Evolutionary conservation across 306 rosid species (phyloP), one percentile per base, ranked within the genome.

Genomic region (Malus orientalis): DNA sequence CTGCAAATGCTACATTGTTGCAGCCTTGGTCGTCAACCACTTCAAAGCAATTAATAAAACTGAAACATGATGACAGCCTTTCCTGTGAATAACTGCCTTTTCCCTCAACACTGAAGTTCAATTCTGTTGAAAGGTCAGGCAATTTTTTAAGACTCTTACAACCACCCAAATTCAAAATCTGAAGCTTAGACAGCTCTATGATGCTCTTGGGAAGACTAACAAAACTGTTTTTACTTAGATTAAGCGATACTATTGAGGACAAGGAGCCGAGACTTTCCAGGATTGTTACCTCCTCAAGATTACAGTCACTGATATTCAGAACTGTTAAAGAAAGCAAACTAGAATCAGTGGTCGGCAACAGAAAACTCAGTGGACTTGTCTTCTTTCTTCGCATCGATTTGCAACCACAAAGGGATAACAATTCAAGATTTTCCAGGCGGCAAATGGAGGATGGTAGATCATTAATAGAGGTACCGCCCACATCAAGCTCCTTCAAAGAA

Each of bases 61-160:
- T 27, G 25, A 75, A 49, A n/a, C 54, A 75, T 18, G 53, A 64
- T 18, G 62, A 25, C 66, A 75, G 13, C 8, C 38, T 29, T 44
- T 29, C 72, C 61, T 68, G 15, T 29, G 80, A 77, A 42, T 42
- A 27, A 49, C 80, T 40, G 14, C 22, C 75, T 32, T 69, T 63
- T 38, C 61, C 63, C 33, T 8, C 11, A 11, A 69, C 5, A 15
- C 13, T 10, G 13, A 40, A 12, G 59, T 54, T 40, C 18, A 53
- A 3, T 54, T 67, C 69, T 60, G 66, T 11, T 2, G 84, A 75
- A 5, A 80, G 62, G 5, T 80, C n/a, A 2, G 84, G 84, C 66
- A 80, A 75, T 14, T 29, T 23, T 30, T 18, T 4, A 23, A 80
- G 80, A 47, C 51, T 80, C 27, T 12, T 61, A 54, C 84, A 80